Base-by-base conservation (phyloP, 1,284 basidiomycete species). In the Tilletia caries region DNA sequence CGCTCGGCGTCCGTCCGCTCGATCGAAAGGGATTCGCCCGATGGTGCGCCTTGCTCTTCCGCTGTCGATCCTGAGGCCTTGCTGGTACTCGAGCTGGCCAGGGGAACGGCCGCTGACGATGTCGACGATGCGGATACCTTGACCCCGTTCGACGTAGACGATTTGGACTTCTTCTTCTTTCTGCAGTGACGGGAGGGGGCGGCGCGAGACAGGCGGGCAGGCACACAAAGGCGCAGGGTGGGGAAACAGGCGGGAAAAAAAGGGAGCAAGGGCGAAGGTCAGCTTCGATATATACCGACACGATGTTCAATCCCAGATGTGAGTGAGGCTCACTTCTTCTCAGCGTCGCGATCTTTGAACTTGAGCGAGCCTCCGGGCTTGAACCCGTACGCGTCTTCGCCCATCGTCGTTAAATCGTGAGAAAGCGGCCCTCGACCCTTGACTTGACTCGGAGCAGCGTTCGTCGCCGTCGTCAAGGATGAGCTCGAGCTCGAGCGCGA, bases 1-100 rank as follows among this genome's bases (percentile, higher is more conserved):
- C 87, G 88, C 86, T 97, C 93, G 0, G 95, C 93, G 37, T 93
- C 92, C 0, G 94, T 98, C 86, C 73, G 75, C 91, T 91, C 77
- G 86, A 23, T 10, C 8, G 37, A 41, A 6, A 41, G 37, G 15
- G 37, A 15, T 37, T 15, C 41, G 34, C 20, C 18, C 1, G 15
- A 41, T 23, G 43, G 27, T 2, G 15, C n/a, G 37, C 37, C 10
- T 41, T 41, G 1, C 37, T 41, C 37, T 41, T 6, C 64, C 12
- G 64, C 43, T 13, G 18, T 65, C 2, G 37, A 27, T 12, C 20
- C 20, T 3, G 64, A 44, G 8, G 64, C 25, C 10, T 8, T 23
- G 34, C n/a, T 29, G 15, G n/a, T 60, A 10, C 33, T 60, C 37
- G 37, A 41, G 15, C 37, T 41, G 37, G 37, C 33, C 20, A 10